Evolutionary conservation across 2,329 filamentous ascomycete species (phyloP), one percentile per base, ranked within the genome.

Genomic region (Beauveria varroae): DNA sequence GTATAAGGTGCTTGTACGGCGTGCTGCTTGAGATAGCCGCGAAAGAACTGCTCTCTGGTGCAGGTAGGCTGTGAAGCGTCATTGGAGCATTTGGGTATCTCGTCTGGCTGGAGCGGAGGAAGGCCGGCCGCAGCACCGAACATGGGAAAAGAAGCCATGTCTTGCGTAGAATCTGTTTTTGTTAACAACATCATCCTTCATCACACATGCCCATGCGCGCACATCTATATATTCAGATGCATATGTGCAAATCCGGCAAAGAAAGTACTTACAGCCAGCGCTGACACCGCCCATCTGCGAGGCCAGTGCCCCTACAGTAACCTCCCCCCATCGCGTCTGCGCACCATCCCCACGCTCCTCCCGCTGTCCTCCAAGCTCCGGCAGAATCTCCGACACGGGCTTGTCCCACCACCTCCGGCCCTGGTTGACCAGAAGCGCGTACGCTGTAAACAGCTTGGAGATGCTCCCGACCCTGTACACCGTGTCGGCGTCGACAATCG

Each of bases 1-100:
- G 64, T 62, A 26, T 64, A 63, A 0, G 67, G 66, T 16, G 50
- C 46, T 46, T 65, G 65, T 12, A 67, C 64, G 3, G 63, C 61
- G 1, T 64, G 63, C 16, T 64, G 63, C 16, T 64, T 57, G 37
- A 58, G 57, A n/a, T 64, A 59, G 3, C 56, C 62, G 12, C 50
- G 24, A 9, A 69, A 64, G 18, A 67, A 67, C 30, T 68, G 66
- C 16, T 30, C 22, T 47, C 20, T 3, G 3, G 46, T 26, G 14
- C 46, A 49, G 20, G 20, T 28, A 6, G 22, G 46, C 24, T 49
- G 46, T 18, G 12, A 1, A 28, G 20, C 1, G 22, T 16, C 16
- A 3, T n/a, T 28, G 10, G 20, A 28, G 46, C 46, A 49, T 14
- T 12, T 12, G 10, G 46, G 46, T 5, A 49, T 49, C 20, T 49